Percentiles rank a stretch among this genome's conserved stretches.
Evolutionary conservation across 176 grass and related monocot genomes (phyloP).

Genomic region (Zoysia pacifica): DNA sequence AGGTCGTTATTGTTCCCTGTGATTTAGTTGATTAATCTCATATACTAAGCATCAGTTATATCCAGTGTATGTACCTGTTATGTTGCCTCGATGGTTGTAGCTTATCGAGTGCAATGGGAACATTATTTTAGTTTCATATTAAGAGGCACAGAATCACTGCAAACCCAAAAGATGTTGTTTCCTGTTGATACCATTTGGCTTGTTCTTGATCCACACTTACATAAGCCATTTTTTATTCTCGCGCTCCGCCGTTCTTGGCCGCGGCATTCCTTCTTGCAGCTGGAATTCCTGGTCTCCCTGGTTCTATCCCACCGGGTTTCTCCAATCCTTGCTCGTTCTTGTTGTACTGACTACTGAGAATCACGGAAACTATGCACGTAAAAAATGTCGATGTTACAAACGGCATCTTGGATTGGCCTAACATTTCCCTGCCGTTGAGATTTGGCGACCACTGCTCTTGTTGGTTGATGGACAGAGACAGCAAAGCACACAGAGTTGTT

Average conservation of each 20-base stretch:
- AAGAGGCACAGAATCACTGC: neutral
- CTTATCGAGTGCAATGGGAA: neutral
- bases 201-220: too few relatives aligned
- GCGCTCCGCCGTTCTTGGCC: slow-evolving; percentile 50
- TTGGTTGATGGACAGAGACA: neutral
- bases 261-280: slow-evolving; percentile 52
- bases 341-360: neutral
- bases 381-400: neutral
- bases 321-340: neutral
- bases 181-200: too few relatives aligned
- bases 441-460: neutral
- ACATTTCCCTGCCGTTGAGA: neutral
- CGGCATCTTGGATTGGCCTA: neutral
- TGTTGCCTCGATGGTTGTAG: neutral
- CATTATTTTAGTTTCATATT: neutral
- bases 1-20: neutral
- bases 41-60: neutral
- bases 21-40: neutral
- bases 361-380: neutral
- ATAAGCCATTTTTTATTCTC: too few relatives aligned
- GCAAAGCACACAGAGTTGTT: neutral
- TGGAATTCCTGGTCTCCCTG: slow-evolving; percentile 17
- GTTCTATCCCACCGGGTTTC: slow-evolving; percentile 51
- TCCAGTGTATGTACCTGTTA: neutral
- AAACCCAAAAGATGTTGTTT: neutral